Conservation (phyloP, 1,284 basidiomycete species). For the Trichosporon coremiiforme region DNA sequence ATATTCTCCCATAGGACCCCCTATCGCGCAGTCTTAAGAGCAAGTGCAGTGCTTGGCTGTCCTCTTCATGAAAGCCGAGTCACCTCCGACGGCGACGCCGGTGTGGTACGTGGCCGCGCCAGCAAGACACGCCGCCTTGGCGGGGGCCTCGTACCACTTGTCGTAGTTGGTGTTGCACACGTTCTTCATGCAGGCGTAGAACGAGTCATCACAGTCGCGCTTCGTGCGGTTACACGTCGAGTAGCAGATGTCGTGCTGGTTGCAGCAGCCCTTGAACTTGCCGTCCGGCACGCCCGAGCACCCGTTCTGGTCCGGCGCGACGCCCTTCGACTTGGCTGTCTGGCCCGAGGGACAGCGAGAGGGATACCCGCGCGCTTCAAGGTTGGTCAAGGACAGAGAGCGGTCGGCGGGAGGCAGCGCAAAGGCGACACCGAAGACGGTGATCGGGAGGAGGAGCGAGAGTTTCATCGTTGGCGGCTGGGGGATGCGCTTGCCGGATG, state of each 20-base stretch:
- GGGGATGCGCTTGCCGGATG: background rate
- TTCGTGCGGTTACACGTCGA: constrained; percentile 14
- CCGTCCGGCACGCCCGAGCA: constrained; percentile 15
- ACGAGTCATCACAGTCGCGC: constrained; percentile 8
- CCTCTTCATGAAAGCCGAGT: background rate
- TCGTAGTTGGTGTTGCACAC: constrained; percentile 1
- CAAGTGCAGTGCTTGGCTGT: constrained; percentile 18
- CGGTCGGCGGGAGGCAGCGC: background rate
- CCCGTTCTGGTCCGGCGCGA: background rate
- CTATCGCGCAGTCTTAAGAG: no score
- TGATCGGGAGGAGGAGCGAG: background rate
- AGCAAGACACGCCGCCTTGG: background rate
- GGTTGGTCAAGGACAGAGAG: constrained; percentile 2
- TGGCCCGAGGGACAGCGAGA: background rate
- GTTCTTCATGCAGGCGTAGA: constrained; percentile 1
- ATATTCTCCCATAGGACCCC: no score
- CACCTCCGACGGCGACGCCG: background rate
- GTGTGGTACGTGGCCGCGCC: background rate
- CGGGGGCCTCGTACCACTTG: background rate
- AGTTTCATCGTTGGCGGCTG: background rate
- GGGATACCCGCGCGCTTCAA: constrained; percentile 9
- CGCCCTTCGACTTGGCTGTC: background rate
- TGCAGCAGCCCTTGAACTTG: constrained; percentile 17
- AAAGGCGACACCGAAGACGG: background rate
- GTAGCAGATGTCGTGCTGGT: constrained; percentile 21